phyloP scores from a whole-genome alignment of 1,284 basidiomycete species.

The Mycosarcoma mackinlayi region DNA sequence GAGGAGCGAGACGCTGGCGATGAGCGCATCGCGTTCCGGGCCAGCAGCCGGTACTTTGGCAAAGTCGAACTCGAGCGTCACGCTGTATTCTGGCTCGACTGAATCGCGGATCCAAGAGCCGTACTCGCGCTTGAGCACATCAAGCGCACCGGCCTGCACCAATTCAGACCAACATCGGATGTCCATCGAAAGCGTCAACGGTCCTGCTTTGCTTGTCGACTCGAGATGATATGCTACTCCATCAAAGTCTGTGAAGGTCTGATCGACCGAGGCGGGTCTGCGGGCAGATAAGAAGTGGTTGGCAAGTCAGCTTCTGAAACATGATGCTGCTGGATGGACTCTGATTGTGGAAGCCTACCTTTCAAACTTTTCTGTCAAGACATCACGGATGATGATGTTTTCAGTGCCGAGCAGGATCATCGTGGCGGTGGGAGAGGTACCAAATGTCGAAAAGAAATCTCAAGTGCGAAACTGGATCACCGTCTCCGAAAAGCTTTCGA shows the following conservation, averaged over 20 bases:
- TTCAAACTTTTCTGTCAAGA: slow-evolving; percentile 85
- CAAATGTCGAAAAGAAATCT: neutral
- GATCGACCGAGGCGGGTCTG: slow-evolving; percentile 88
- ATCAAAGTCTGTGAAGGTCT: slow-evolving; percentile 97
- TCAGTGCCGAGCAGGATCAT: slow-evolving; percentile 67
- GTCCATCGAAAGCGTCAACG: slow-evolving; percentile 89
- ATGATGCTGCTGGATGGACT: too few species aligned
- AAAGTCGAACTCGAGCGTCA: slow-evolving; percentile 87
- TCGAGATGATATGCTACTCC: slow-evolving; percentile 93
- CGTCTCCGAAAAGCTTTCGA: too few species aligned
- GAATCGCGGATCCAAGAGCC: slow-evolving; percentile 75
- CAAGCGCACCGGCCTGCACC: slow-evolving; percentile 83
- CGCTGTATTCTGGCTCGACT: slow-evolving; percentile 85
- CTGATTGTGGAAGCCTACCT: too few species aligned
- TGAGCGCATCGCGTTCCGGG: slow-evolving; percentile 73
- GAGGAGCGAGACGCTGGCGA: slow-evolving; percentile 84
- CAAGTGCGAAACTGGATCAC: too few species aligned
- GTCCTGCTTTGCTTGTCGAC: slow-evolving; percentile 75
- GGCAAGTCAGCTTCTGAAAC: too few species aligned
- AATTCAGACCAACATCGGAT: slow-evolving; percentile 95
- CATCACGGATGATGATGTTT: slow-evolving; percentile 86
- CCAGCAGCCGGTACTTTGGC: slow-evolving; percentile 81
- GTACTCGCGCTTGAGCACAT: slow-evolving; percentile 86
- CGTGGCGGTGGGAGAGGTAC: neutral
- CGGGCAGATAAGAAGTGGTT: too few species aligned